Evolutionary conservation across 139 green algal genomes (phyloP).

Genomic region (Volvox africanus): DNA sequence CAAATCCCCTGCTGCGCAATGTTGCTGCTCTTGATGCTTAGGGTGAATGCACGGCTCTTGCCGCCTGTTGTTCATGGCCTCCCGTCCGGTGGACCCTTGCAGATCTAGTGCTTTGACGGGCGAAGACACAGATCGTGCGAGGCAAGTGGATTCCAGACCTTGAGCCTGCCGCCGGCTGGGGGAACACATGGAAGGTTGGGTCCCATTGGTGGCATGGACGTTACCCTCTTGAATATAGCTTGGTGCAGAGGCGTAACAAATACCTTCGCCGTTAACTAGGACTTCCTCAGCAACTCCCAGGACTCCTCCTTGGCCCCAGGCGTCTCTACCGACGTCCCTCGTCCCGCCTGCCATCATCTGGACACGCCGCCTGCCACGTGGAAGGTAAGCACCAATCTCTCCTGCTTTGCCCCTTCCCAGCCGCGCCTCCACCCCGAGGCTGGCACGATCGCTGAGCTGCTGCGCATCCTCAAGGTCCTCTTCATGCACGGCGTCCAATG

Average conservation of each 20-base stretch:
- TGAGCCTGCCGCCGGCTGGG: neutral
- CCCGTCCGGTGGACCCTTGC: neutral
- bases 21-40: neutral
- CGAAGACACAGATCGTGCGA: neutral
- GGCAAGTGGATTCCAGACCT: neutral
- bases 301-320: too few species aligned
- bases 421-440: neutral
- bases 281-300: too few species aligned
- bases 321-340: too few species aligned
- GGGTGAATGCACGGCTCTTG: neutral
- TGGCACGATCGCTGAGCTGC: neutral
- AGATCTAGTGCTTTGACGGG: neutral
- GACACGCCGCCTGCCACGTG: too few species aligned
- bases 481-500: constrained; percentile 29
- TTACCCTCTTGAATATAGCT: too few species aligned
- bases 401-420: neutral
- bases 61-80: neutral
- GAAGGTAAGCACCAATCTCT: too few species aligned
- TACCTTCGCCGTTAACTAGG: too few species aligned
- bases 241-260: neutral
- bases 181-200: neutral
- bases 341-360: too few species aligned
- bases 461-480: constrained; percentile 19
- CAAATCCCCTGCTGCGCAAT: neutral
- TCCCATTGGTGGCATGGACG: neutral